phyloP scores from a whole-genome alignment of 1,284 basidiomycete species.

The Peniophora sp. region DNA sequence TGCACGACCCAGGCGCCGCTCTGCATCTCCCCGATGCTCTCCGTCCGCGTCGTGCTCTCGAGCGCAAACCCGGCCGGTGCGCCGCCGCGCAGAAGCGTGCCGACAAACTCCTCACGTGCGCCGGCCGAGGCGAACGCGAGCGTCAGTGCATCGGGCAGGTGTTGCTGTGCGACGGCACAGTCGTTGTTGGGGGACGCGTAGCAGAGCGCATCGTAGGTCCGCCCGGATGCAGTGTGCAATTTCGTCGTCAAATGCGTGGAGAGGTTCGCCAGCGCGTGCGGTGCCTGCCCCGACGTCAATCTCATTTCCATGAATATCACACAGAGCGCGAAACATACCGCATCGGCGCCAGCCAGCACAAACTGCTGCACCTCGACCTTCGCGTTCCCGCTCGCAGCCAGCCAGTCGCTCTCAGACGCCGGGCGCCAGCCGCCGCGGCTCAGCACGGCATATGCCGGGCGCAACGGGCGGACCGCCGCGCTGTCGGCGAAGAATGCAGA shows the following conservation, averaged over 20 bases:
- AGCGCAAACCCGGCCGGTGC: slow-evolving; percentile 34
- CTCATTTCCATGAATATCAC: not conserved
- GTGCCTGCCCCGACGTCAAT: not conserved
- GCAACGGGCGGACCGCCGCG: slow-evolving; percentile 35
- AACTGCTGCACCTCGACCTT: slow-evolving; percentile 60
- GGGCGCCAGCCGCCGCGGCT: slow-evolving; percentile 47
- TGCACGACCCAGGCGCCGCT: slow-evolving; percentile 83
- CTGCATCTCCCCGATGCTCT: slow-evolving; percentile 57
- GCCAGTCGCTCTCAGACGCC: slow-evolving; percentile 45
- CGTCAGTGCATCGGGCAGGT: slow-evolving; percentile 40
- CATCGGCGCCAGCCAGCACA: slow-evolving; percentile 41
- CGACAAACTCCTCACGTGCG: slow-evolving; percentile 40
- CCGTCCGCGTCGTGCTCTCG: slow-evolving; percentile 21
- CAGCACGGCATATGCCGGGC: slow-evolving; percentile 46
- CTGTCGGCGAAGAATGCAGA: slow-evolving; percentile 26
- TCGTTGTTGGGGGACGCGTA: slow-evolving; percentile 9
- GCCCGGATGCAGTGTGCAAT: slow-evolving; percentile 33
- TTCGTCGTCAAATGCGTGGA: slow-evolving; percentile 37
- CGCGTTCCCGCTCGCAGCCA: slow-evolving; percentile 25
- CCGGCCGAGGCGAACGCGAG: slow-evolving; percentile 48
- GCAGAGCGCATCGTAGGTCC: slow-evolving; percentile 20
- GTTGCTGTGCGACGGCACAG: slow-evolving; percentile 18
- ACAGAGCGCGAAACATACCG: slow-evolving; percentile 12
- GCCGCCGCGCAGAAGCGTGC: slow-evolving; percentile 30
- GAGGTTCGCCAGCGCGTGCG: slow-evolving; percentile 32